Base-by-base conservation (phyloP, 345 rosid genomes). In the Fremontodendron californicum region DNA sequence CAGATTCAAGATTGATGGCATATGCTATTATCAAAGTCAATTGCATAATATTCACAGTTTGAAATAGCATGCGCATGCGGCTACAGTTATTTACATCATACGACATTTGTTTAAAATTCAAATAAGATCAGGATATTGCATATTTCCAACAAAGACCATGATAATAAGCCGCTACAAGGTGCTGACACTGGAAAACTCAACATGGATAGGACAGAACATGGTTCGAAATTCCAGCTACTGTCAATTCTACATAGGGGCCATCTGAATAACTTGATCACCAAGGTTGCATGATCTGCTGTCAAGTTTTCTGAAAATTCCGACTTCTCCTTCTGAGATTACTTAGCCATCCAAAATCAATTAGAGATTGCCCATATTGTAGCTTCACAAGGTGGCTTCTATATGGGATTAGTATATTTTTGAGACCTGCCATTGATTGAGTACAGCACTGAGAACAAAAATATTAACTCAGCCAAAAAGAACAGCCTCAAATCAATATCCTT, bases 381-480 rank as follows among this genome's bases (percentile, higher is more conserved):
- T 87, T 89, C 80, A 92, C 81, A 51, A 93, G 90, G 80, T 95
- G 90, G 69, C 79, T 85, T 85, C 99, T 88, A 78, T 95, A 95
- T 3, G 99, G 98, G 80, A 95, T 85, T 51, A 93, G 76, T 42
- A 95, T 77, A 77, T 85, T 95, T 81, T 85, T 90, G 40, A 93
- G 93, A 78, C 99, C 99, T 95, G 84, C 49, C 39, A 84, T 68
- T 73, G 49, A 76, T 15, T 21, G 51, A 73, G 67, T 6, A 58
- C 4, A 46, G 80, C 46, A 60, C 29, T 74, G 19, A 78, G 57
- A 76, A 48, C 68, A 79, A 76, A 74, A 45, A 63, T 61, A 64
- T 21, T 39, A 21, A 42, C 48, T 61, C 33, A 13, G 13, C n/a
- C 13, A 60, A 16, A 62, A 48, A 48, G 42, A 42, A 33, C 9